These are phyloP conservation scores for Collariella sp. DNA, from an alignment of 495 filamentous ascomycete species.

Conservation along the genomic window DNA sequence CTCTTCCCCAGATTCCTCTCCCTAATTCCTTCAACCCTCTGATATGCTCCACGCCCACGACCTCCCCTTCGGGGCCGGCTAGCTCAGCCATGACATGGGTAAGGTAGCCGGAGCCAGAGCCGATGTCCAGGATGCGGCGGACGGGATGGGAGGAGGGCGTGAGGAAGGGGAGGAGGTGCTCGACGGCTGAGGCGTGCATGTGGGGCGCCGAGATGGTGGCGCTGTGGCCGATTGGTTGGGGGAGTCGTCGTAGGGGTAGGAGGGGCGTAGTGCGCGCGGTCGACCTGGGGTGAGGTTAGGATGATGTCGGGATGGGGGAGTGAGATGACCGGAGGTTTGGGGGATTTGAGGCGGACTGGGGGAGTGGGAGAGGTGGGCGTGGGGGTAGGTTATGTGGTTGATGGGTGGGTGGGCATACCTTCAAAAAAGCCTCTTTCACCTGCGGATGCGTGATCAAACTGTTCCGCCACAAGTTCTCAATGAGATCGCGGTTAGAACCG, in stretches of 20 bases:
- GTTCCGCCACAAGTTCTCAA: conserved; percentile 68
- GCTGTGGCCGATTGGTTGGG: conserved; percentile 78
- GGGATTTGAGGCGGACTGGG: too few species aligned
- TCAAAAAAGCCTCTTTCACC: conserved; percentile 72
- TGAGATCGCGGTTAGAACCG: conserved; percentile 62
- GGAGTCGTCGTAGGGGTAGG: conserved; percentile 71
- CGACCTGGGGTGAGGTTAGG: conserved; percentile 50
- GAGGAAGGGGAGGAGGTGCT: conserved; percentile 57
- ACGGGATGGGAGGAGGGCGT: conserved; percentile 34
- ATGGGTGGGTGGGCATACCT: conserved; percentile 40
- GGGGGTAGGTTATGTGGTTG: conserved; percentile 9
- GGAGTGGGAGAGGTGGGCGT: not conserved
- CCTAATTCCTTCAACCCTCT: conserved; percentile 64
- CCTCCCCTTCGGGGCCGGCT: conserved; percentile 48
- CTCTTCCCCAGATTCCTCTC: conserved; percentile 67
- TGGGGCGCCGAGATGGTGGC: conserved; percentile 96
- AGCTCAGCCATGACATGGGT: conserved; percentile 84
- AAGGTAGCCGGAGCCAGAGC: conserved; percentile 83
- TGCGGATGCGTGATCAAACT: conserved; percentile 59
- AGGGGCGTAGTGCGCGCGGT: conserved; percentile 76
- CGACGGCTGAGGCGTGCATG: conserved; percentile 82
- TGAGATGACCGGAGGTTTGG: too few species aligned
- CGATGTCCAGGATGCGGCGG: conserved; percentile 69
- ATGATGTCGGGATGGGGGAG: not conserved
- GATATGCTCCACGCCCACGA: conserved; percentile 90